phyloP scores from a whole-genome alignment of 2,329 filamentous ascomycete genomes.

The Epichloe sibirici region DNA sequence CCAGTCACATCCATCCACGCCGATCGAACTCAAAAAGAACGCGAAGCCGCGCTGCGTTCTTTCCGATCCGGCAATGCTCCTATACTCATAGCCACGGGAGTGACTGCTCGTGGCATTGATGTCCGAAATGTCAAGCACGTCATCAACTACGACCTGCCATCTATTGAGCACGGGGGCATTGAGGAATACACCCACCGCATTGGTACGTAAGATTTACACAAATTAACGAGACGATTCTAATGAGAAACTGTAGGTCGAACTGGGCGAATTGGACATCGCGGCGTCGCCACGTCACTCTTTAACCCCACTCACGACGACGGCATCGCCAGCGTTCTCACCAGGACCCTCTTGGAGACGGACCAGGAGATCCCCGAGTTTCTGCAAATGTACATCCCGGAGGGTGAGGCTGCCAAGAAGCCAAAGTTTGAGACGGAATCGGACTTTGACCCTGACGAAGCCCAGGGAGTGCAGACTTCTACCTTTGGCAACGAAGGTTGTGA shows the following conservation, averaged over 20 bases:
- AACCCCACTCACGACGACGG: slow-evolving; percentile 58
- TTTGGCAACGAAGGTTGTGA: slow-evolving; percentile 7
- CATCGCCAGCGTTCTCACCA: slow-evolving; percentile 62
- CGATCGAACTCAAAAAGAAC: slow-evolving; percentile 78
- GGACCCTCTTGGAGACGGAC: slow-evolving; percentile 67
- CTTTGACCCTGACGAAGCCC: slow-evolving; percentile 28
- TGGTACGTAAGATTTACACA: slow-evolving; percentile 39
- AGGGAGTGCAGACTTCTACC: not conserved
- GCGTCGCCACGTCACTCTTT: slow-evolving; percentile 82
- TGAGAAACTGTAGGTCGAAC: slow-evolving; percentile 55
- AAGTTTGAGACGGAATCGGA: slow-evolving; percentile 46
- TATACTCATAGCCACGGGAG: slow-evolving; percentile 74
- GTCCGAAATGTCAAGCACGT: slow-evolving; percentile 80
- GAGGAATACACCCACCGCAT: slow-evolving; percentile 92
- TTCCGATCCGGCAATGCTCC: slow-evolving; percentile 67
- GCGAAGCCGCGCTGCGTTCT: slow-evolving; percentile 79
- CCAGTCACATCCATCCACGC: slow-evolving; percentile 83
- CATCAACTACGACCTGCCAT: slow-evolving; percentile 85
- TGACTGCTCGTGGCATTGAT: slow-evolving; percentile 81
- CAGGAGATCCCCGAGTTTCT: slow-evolving; percentile 79
- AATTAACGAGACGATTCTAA: not conserved
- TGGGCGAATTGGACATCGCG: slow-evolving; percentile 79
- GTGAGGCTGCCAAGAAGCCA: slow-evolving; percentile 31
- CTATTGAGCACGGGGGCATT: slow-evolving; percentile 66
- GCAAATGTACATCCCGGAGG: slow-evolving; percentile 47